phyloP scores from a whole-genome alignment of 192 early-diverging fungal species.

The Coemansia sp. region DNA sequence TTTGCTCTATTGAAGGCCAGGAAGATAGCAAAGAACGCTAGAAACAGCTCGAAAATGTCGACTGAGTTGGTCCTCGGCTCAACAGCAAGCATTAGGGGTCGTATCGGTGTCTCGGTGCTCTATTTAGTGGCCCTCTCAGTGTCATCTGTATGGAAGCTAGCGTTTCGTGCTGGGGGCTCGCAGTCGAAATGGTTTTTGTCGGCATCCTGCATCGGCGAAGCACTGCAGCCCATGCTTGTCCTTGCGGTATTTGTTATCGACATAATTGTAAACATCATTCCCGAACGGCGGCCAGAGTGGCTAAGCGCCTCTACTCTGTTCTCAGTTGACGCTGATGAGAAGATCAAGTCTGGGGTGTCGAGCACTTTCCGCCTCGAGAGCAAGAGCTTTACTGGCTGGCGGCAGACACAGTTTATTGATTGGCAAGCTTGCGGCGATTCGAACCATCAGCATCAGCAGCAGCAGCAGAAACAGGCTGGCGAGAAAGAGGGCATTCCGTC shows the following conservation, averaged over 20 bases:
- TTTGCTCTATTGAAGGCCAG: slow-evolving; percentile 30
- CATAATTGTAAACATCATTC: slow-evolving; percentile 9
- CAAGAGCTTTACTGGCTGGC: slow-evolving; percentile 24
- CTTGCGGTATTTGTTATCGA: slow-evolving; percentile 24
- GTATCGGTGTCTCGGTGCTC: slow-evolving; percentile 14
- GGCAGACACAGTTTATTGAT: slow-evolving; percentile 14
- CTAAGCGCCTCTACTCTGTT: slow-evolving; percentile 9
- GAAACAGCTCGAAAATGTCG: slow-evolving; percentile 1
- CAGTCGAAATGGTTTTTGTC: slow-evolving; percentile 17
- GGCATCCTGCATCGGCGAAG: slow-evolving; percentile 16
- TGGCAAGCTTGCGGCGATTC: slow-evolving; percentile 8
- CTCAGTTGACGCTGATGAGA: slow-evolving; percentile 1
- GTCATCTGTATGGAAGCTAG: slow-evolving; percentile 14
- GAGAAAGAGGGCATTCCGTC: neutral
- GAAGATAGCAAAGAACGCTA: slow-evolving; percentile 15
- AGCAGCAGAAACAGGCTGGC: too few species aligned
- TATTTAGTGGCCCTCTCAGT: slow-evolving; percentile 11
- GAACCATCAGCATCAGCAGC: neutral
- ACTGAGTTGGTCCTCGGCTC: slow-evolving; percentile 26
- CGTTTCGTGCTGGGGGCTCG: slow-evolving; percentile 29
- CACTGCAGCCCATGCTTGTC: slow-evolving; percentile 17
- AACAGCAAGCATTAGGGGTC: slow-evolving; percentile 21
- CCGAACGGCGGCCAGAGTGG: slow-evolving; percentile 6
- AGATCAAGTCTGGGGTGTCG: neutral
- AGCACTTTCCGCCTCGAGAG: neutral